Base-by-base conservation (phyloP, 1,284 basidiomycete species). In the Apiotrichum brassicae region DNA sequence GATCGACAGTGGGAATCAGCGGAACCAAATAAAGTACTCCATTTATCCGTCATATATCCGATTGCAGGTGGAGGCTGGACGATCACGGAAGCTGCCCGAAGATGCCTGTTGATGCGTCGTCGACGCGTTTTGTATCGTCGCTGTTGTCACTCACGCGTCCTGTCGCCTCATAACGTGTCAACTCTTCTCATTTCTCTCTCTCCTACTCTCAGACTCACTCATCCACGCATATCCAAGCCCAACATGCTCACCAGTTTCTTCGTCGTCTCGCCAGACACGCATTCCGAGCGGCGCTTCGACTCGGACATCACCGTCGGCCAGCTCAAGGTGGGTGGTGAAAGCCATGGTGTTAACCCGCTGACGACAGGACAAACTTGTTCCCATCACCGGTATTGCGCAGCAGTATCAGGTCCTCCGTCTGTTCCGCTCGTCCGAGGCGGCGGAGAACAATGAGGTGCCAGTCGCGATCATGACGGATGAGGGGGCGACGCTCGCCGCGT, bases 351-450 rank as follows among this genome's bases (percentile, higher is more conserved):
- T 13, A 34, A n/a, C 33, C 16, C 33, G 48, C 32, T 41, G 28
- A 46, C 20, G 16, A 26, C 66, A 94, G 87, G 77, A 76, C 56
- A 94, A 90, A 62, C 81, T 97, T 23, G 88, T 92, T 65, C 78
- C 83, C 43, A 82, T 97, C 64, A 95, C 92, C n/a, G 93, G 93
- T 16, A 86, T 97, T 48, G 82, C 87, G 2, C 77, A 80, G 4
- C 75, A 76, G 48, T 83, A 84, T 57, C 91, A 95, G 64, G 61
- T 71, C 0, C 79, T 94, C 44, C 74, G 78, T 0, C 67, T 94
- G 6, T 78, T 81, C 46, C 79, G 82, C 4, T 79, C 82, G 3
- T 80, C 83, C 35, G 77, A 77, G 25, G 79, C 53, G 2, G 51
- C 53, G 14, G 59, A 60, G 41, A 22, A 37, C 16, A 38, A 43